Conservation (phyloP, 768 basidiomycete genomes). For the Paxillus involutus region DNA sequence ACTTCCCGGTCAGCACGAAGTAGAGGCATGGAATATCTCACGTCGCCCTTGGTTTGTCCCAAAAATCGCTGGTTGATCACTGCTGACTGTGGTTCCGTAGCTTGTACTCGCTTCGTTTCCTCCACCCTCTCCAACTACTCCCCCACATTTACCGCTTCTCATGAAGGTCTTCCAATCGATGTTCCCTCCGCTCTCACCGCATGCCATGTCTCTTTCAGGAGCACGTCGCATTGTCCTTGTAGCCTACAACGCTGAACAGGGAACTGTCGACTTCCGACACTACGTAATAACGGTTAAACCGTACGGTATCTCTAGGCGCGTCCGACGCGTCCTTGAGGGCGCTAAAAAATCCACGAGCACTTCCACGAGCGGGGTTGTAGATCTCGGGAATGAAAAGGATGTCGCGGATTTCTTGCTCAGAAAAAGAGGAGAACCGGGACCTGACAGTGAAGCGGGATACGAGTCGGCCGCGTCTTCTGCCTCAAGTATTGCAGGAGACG, state of each 20-base stretch:
- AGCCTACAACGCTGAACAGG: constrained; percentile 83
- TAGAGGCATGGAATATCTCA: constrained; percentile 87
- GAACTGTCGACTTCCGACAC: constrained; percentile 90
- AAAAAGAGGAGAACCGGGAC: constrained; percentile 58
- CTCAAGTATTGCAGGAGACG: constrained; percentile 83
- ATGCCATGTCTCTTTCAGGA: constrained; percentile 77
- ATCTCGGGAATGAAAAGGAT: constrained; percentile 89
- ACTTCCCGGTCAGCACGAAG: constrained; percentile 66
- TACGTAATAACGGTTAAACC: constrained; percentile 95
- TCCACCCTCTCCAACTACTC: constrained; percentile 67
- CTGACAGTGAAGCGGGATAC: constrained; percentile 62
- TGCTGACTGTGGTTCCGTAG: constrained; percentile 28
- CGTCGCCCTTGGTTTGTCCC: constrained; percentile 78
- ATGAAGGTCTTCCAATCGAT: constrained; percentile 96
- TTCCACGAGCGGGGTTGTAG: constrained; percentile 48
- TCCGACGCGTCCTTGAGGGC: constrained; percentile 82
- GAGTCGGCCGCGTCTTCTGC: constrained; percentile 81
- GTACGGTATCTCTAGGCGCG: constrained; percentile 89
- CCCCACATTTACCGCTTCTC: constrained; percentile 84
- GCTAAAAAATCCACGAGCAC: constrained; percentile 27
- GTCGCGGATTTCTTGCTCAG: constrained; percentile 93
- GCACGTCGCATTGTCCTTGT: constrained; percentile 93
- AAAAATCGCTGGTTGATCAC: background rate
- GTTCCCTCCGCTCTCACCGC: constrained; percentile 90
- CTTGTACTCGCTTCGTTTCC: constrained; percentile 91